phyloP scores from a whole-genome alignment of 257 asterid genomes.

The Capsicum rhomboideum region DNA sequence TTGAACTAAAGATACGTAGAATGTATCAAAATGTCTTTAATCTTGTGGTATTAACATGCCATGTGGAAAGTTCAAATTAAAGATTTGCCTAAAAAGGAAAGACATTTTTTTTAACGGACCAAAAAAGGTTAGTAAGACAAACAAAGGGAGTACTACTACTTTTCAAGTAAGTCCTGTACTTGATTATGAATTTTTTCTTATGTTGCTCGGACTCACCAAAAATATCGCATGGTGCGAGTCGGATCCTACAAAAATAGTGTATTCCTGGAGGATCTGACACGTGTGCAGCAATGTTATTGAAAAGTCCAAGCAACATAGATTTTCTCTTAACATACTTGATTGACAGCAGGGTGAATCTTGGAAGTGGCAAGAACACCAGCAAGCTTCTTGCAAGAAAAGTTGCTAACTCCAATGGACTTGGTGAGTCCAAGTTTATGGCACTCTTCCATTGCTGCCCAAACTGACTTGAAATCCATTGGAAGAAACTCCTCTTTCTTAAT shows the following conservation, averaged over 20 bases:
- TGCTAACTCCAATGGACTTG: slow-evolving; percentile 50
- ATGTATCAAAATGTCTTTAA: too few relatives aligned
- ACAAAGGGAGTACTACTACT: not conserved
- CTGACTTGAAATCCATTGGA: slow-evolving; percentile 36
- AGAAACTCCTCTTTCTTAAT: slow-evolving; percentile 30
- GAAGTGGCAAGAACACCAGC: slow-evolving; percentile 18
- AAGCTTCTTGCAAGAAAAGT: slow-evolving; percentile 37
- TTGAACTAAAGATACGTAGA: too few relatives aligned
- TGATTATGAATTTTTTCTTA: not conserved
- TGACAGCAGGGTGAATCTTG: slow-evolving; percentile 53
- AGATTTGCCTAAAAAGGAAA: too few relatives aligned
- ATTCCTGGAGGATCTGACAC: not conserved
- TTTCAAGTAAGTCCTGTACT: not conserved
- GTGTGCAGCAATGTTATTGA: not conserved
- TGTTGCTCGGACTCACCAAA: not conserved
- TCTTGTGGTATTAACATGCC: too few relatives aligned
- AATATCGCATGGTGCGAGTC: not conserved
- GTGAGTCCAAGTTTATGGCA: slow-evolving; percentile 36
- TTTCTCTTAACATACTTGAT: slow-evolving; percentile 33
- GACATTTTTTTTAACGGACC: too few relatives aligned
- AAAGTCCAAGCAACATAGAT: not conserved
- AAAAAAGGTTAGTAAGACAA: too few relatives aligned
- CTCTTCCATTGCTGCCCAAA: slow-evolving; percentile 55
- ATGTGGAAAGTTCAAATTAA: too few relatives aligned
- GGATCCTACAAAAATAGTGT: not conserved